These are phyloP conservation scores for Suhomyces sp. DNA, from an alignment of 805 yeast genomes.

Conservation along the genomic window DNA sequence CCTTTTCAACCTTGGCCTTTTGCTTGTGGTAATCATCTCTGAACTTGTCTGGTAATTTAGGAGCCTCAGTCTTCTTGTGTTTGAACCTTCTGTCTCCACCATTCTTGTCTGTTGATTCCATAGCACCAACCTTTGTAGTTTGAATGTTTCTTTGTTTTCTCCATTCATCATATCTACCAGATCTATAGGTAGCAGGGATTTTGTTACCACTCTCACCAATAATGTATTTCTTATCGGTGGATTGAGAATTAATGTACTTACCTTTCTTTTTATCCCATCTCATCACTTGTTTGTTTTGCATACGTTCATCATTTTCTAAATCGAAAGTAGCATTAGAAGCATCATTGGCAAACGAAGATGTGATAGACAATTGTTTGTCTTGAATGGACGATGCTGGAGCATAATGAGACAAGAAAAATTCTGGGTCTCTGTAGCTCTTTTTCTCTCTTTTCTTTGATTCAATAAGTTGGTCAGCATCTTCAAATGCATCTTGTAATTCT, in stretches of 20 bases:
- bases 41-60: constrained; percentile 84
- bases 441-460: constrained; percentile 31
- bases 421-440: constrained; percentile 70
- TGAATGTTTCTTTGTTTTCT: constrained; percentile 63
- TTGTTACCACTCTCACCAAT: constrained; percentile 93
- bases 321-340: constrained; percentile 89
- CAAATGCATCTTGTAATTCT: constrained; percentile 49
- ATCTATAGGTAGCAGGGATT: constrained; percentile 86
- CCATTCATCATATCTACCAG: constrained; percentile 95
- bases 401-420: constrained; percentile 81
- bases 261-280: constrained; percentile 94
- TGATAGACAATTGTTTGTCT: constrained; percentile 67
- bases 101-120: constrained; percentile 38
- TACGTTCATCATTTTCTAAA: constrained; percentile 72
- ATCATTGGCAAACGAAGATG: constrained; percentile 69
- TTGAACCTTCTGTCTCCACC: constrained; percentile 48
- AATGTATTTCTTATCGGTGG: constrained; percentile 81
- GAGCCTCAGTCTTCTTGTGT: constrained; percentile 76
- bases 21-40: constrained; percentile 86
- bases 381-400: constrained; percentile 80
- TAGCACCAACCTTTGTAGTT: constrained; percentile 54
- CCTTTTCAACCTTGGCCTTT: constrained; percentile 77
- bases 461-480: constrained; percentile 48
- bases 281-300: constrained; percentile 68
- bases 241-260: constrained; percentile 77